Base-by-base conservation (phyloP, 2,329 filamentous ascomycete genomes). In the Colletotrichum australisinense region DNA sequence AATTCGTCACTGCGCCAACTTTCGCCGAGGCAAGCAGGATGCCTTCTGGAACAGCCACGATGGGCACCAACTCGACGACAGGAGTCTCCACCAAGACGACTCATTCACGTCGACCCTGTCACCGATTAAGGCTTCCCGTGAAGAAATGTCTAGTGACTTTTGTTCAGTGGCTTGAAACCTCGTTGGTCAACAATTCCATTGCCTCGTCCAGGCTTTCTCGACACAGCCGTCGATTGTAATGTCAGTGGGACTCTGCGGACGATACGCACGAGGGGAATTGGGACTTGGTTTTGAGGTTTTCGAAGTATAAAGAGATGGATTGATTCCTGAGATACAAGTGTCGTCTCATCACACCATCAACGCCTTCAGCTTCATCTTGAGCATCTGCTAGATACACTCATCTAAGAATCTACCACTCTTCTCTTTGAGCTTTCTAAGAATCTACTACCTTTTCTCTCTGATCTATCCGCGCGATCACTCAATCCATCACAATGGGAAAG, bases 51-150 rank as follows among this genome's bases (percentile, higher is more conserved):
- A 69, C 42, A 55, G 53, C 49, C 9, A 56, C 42, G 59, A 42
- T 16, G 53, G 11, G 53, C 42, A 69, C 53, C 53, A 42, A 59
- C 24, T 64, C 30, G 56, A 9, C 35, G 30, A 46, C 59, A 32
- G n/a, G 55, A 35, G 59, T 56, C 66, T 14, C 52, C 53, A 46
- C 69, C 69, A 32, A 8, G 26, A 32, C 22, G 30, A 46, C 28
- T 59, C 55, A 49, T 64, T 64, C 66, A 69, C 55, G 30, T 14
- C n/a, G 35, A 59, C 58, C 30, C 59, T 16, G n/a, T 59, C 32
- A 26, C 66, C 59, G 59, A 11, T 52, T 52, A 28, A 68, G 69
- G 69, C 57, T 60, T 42, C 56, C 26, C 26, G 64, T 72, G 57
- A 49, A 68, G 16, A 24, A 6, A 24, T 30, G 35, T 19, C 49